These are phyloP conservation scores for Tanozyma kutaoensis DNA, from an alignment of 805 yeast species.

Conservation along the genomic window DNA sequence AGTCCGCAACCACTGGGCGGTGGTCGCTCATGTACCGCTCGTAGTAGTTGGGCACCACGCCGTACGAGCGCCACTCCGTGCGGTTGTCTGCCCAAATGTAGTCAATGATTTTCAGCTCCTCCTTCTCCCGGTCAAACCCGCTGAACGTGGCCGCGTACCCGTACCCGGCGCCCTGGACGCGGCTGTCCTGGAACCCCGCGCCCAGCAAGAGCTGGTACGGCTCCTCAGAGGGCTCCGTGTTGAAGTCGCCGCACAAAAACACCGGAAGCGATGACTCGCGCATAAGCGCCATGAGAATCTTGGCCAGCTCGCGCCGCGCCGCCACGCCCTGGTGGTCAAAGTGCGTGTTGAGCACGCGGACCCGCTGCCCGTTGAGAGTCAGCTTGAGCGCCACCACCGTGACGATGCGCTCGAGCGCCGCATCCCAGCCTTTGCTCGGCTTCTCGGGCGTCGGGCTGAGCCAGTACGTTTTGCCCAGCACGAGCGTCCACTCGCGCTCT, in stretches of 20 bases:
- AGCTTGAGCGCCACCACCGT: constrained; percentile 20
- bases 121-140: constrained; percentile 26
- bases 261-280: constrained; percentile 17
- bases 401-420: constrained; percentile 25
- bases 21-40: constrained; percentile 26
- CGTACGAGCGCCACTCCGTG: constrained; percentile 8
- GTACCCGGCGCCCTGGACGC: constrained; percentile 12
- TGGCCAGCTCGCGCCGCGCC: constrained; percentile 22
- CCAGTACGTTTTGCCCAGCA: constrained; percentile 36
- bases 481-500: constrained; percentile 19
- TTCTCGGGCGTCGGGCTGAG: constrained; percentile 37
- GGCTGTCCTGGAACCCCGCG: constrained; percentile 25
- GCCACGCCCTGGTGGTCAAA: constrained; percentile 24
- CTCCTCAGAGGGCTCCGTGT: no score
- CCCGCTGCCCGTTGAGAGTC: constrained; percentile 10
- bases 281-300: constrained; percentile 27
- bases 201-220: constrained; percentile 21
- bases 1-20: constrained; percentile 21
- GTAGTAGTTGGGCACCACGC: constrained; percentile 22
- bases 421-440: constrained; percentile 43
- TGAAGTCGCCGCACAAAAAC: constrained; percentile 27
- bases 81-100: constrained; percentile 25
- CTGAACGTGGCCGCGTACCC: constrained; percentile 32
- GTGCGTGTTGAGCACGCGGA: constrained; percentile 28
- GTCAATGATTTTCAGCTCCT: constrained; percentile 22